These are phyloP conservation scores for Mucor piriformis DNA, from an alignment of 371 early-diverging fungal species.

Conservation along the genomic window DNA sequence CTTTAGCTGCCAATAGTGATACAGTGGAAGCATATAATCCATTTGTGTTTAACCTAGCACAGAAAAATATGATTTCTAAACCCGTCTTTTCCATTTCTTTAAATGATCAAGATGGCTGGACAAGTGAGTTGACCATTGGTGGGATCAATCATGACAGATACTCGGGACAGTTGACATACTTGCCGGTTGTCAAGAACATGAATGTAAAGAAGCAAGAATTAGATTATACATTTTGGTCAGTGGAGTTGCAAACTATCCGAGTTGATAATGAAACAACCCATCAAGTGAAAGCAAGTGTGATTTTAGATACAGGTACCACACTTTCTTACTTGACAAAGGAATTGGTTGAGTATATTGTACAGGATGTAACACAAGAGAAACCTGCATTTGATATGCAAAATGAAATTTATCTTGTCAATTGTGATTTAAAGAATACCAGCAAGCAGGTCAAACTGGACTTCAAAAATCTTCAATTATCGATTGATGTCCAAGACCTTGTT, in stretches of 20 bases:
- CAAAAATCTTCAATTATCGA: background rate
- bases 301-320: slow-evolving; percentile 50
- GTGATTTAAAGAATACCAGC: background rate
- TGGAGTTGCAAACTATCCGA: background rate
- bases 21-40: slow-evolving; percentile 8
- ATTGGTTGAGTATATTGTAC: slow-evolving; percentile 5
- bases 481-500: slow-evolving; percentile 1
- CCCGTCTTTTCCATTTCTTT: slow-evolving; percentile 26
- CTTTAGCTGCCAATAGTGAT: slow-evolving; percentile 16
- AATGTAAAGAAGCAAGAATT: background rate
- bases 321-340: slow-evolving; percentile 3
- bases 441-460: background rate
- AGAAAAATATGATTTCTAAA: slow-evolving; percentile 14
- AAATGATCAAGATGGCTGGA: slow-evolving; percentile 2
- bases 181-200: slow-evolving; percentile 29
- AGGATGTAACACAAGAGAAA: background rate
- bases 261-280: slow-evolving; percentile 17
- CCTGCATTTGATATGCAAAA: background rate
- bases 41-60: slow-evolving; percentile 22
- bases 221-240: slow-evolving; percentile 16
- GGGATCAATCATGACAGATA: slow-evolving; percentile 55
- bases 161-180: slow-evolving; percentile 48
- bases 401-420: slow-evolving; percentile 14
- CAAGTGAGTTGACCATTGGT: slow-evolving; percentile 59
- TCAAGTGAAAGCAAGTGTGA: slow-evolving; percentile 40